Base-by-base conservation (phyloP, 106 monocot species). In the Apostasia ramifera region DNA sequence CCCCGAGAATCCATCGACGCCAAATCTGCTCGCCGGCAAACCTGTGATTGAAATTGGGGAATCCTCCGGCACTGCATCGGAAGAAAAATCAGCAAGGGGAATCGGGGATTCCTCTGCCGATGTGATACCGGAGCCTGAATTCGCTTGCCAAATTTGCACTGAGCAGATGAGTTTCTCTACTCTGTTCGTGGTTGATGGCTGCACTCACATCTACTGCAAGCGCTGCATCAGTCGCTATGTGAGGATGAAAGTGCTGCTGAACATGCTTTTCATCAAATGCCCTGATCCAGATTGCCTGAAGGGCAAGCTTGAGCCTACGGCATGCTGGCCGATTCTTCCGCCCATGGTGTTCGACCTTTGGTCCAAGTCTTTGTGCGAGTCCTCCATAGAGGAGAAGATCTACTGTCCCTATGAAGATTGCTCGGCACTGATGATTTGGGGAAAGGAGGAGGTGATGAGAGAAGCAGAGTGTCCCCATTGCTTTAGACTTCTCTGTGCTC, bases 381-480 rank as follows among this genome's bases (percentile, higher is more conserved):
- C 71, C 1, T 45, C 82, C 1, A 80, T 70, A 6, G 8, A 8
- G 7, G 53, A 59, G 9, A 84, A 79, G 55, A 82, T 88, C 13
- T 91, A 91, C 67, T 91, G 91, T 38, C 91, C 88, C 1, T 91
- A 66, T 53, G 78, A 75, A 63, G 91, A 91, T 52, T 91, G 91
- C 77, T 88, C 91, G 3, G 88, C 78, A 15, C 66, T 85, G 52
- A 47, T 91, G 77, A 63, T 88, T 1, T 47, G 69, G 45, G 82
- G 75, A n/a, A 59, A 44, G 3, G 51, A 55, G 2, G 47, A 63
- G 47, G 64, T 50, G 44, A 76, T 91, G 45, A 81, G 26, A 40
- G 43, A 70, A 8, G 73, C 87, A 4, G 91, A 88, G 64, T 91
- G 91, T 64, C 91, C 86, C 0, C 81, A 86, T 63, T 91, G 86